Percentiles rank a stretch among this genome's conserved stretches.
Conservation (phyloP, 192 early-diverging fungal species). For the Gorgonomyces haynaldii region DNA sequence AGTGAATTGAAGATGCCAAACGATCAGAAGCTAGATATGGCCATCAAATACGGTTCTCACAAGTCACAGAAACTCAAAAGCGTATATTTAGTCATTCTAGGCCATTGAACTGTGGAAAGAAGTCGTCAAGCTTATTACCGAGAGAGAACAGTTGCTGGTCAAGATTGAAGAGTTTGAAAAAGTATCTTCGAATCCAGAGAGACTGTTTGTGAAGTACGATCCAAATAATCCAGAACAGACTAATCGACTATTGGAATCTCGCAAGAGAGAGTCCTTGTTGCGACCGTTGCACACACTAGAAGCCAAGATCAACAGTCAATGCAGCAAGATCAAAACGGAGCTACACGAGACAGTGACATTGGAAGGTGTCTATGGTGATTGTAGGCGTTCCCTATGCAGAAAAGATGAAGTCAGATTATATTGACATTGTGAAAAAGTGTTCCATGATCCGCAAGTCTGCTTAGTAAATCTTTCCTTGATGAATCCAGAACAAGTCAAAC, state of each 20-base stretch:
- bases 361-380: constrained; percentile 17
- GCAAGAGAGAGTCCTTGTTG: constrained; percentile 32
- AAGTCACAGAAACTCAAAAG: constrained; percentile 29
- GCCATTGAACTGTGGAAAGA: constrained; percentile 36
- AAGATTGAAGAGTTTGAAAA: constrained; percentile 37
- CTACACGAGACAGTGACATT: constrained; percentile 43
- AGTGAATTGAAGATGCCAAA: constrained; percentile 36
- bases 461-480: too few species aligned
- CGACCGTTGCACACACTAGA: constrained; percentile 27
- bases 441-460: too few species aligned
- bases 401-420: constrained; percentile 46
- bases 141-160: constrained; percentile 25
- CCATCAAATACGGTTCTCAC: constrained; percentile 42
- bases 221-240: constrained; percentile 31
- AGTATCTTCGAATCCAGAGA: constrained; percentile 33
- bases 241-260: constrained; percentile 31
- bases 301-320: constrained; percentile 22
- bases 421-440: constrained; percentile 20
- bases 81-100: constrained; percentile 20
- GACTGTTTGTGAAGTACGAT: neutral
- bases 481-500: too few species aligned
- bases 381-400: constrained; percentile 39
- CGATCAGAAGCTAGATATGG: constrained; percentile 49
- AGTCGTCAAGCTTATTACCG: constrained; percentile 24
- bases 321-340: constrained; percentile 30